Evolutionary conservation across 805 yeast species (phyloP).

Genomic region (Lipomyces spencermartinsiae): DNA sequence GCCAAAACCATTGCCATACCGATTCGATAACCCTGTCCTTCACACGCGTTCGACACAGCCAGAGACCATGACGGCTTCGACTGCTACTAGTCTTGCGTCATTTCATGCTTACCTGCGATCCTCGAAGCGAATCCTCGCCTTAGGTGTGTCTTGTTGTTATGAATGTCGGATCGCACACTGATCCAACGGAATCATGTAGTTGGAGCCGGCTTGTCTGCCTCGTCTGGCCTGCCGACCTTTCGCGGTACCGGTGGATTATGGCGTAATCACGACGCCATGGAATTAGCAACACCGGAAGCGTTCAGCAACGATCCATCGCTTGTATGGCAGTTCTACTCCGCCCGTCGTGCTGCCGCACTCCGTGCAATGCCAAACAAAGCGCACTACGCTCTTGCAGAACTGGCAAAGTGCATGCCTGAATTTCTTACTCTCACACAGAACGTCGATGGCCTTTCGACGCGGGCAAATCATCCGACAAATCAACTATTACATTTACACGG

Average conservation of each 20-base stretch:
- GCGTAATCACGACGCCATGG: slow-evolving; percentile 78
- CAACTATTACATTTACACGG: slow-evolving; percentile 80
- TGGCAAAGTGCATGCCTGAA: slow-evolving; percentile 54
- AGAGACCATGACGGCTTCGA: neutral
- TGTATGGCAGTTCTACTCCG: slow-evolving; percentile 85
- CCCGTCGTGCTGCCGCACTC: slow-evolving; percentile 68
- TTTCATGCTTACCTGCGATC: slow-evolving; percentile 47
- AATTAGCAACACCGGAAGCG: slow-evolving; percentile 91
- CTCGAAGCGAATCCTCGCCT: slow-evolving; percentile 47
- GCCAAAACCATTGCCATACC: neutral
- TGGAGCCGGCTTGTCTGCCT: slow-evolving; percentile 83
- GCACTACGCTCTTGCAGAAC: slow-evolving; percentile 69
- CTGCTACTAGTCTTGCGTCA: slow-evolving; percentile 39
- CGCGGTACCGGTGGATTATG: slow-evolving; percentile 77
- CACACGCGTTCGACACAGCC: neutral
- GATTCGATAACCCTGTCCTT: neutral
- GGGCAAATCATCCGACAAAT: slow-evolving; percentile 65
- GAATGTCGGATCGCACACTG: neutral
- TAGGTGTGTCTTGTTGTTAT: slow-evolving; percentile 37
- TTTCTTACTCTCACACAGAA: slow-evolving; percentile 81
- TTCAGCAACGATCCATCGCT: slow-evolving; percentile 80
- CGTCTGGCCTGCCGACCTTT: slow-evolving; percentile 78
- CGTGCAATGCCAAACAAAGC: slow-evolving; percentile 75
- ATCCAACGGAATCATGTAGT: slow-evolving; percentile 15
- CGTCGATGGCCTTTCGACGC: slow-evolving; percentile 62